A percentile compares a stretch with the other conserved stretches of the same genome.
These are phyloP conservation scores for Dothistroma septosporum DNA, from an alignment of 2,329 filamentous ascomycete species.

Conservation along the genomic window DNA sequence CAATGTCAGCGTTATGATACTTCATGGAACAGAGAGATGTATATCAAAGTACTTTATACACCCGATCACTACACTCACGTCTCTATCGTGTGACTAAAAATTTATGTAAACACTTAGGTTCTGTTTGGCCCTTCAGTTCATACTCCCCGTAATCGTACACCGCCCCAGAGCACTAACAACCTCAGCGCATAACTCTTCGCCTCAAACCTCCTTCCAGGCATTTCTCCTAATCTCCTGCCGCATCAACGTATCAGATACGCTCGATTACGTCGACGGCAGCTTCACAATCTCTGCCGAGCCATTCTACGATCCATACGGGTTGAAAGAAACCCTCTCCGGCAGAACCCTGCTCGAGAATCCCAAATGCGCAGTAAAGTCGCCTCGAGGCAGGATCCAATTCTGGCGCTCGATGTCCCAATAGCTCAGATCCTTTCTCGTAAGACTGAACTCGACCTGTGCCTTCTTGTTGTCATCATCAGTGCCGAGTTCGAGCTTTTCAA, in stretches of 20 bases:
- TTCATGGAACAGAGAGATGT: too few species aligned
- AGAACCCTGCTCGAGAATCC: constrained; percentile 30
- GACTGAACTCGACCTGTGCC: constrained; percentile 33
- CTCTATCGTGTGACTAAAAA: neutral
- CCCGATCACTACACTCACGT: neutral
- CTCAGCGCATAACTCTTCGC: neutral
- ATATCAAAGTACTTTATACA: too few species aligned
- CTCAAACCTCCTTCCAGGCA: neutral
- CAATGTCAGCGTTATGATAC: too few species aligned
- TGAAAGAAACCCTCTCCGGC: constrained; percentile 8
- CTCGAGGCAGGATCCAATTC: constrained; percentile 36
- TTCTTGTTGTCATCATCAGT: constrained; percentile 15
- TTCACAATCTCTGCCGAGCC: neutral
- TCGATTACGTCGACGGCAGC: neutral
- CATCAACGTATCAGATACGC: neutral
- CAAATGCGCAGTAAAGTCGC: constrained; percentile 30
- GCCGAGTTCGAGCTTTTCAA: constrained; percentile 41
- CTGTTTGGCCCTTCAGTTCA: too few species aligned
- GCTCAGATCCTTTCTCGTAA: constrained; percentile 35
- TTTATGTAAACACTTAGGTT: too few species aligned
- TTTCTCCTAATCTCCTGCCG: neutral
- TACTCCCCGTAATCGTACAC: neutral
- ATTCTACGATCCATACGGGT: constrained; percentile 11
- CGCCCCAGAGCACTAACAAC: neutral
- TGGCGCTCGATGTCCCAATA: constrained; percentile 36